A percentile compares a stretch with the other conserved stretches of the same genome.
Conservation (phyloP, 1,284 basidiomycete species). For the Cryptococcus sp. region DNA sequence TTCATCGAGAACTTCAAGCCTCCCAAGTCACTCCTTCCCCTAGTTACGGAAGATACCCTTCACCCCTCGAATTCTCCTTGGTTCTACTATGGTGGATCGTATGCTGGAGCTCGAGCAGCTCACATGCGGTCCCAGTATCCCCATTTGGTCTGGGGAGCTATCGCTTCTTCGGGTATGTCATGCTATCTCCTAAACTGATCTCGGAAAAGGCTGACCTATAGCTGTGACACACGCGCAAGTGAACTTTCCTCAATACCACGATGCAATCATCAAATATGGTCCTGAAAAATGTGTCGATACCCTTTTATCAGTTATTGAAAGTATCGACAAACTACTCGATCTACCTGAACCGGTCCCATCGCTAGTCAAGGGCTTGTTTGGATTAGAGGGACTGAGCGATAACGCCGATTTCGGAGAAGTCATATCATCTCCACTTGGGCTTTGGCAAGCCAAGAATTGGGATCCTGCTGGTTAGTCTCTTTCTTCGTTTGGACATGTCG, state of each 20-base stretch:
- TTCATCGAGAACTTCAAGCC: conserved; percentile 82
- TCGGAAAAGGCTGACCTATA: conserved; percentile 1
- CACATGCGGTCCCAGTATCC: conserved; percentile 76
- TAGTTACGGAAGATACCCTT: conserved; percentile 59
- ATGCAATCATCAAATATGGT: conserved; percentile 73
- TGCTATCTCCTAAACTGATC: background rate
- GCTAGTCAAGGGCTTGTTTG: conserved; percentile 67
- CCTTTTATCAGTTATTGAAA: conserved; percentile 61
- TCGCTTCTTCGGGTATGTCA: conserved; percentile 70
- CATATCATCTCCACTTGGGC: conserved; percentile 50
- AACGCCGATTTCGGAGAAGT: conserved; percentile 75
- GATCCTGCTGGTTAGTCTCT: conserved; percentile 55
- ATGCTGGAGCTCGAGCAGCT: conserved; percentile 89
- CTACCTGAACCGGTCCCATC: conserved; percentile 50
- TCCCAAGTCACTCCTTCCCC: conserved; percentile 56
- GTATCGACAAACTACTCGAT: conserved; percentile 60
- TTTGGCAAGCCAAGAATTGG: conserved; percentile 63
- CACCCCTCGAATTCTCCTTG: conserved; percentile 60
- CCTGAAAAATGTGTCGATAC: conserved; percentile 66
- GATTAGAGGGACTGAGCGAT: conserved; percentile 60
- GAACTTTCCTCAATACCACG: conserved; percentile 62
- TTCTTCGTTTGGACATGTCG: too few relatives aligned
- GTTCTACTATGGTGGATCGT: conserved; percentile 82
- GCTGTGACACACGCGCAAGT: conserved; percentile 55
- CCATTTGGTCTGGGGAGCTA: conserved; percentile 82